Base-by-base conservation (phyloP, 2,329 filamentous ascomycete genomes). In the Tolypocladium nubicola region DNA sequence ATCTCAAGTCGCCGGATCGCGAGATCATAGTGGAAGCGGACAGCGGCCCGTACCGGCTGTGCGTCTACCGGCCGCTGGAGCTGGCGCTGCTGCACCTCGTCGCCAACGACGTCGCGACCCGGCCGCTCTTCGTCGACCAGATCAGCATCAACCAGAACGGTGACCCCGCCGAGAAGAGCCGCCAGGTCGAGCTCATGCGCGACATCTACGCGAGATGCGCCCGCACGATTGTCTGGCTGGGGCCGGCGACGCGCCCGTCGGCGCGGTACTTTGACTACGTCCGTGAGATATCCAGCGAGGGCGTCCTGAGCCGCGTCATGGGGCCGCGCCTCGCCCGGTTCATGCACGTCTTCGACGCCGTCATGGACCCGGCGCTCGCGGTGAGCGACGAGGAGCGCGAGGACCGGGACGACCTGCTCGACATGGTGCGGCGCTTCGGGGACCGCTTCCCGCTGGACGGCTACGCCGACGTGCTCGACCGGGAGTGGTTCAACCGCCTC, bases 121-220 rank as follows among this genome's bases (percentile, higher is more conserved):
- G 60, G 7, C 64, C 60, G 21, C 33, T 71, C 4, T 71, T 69
- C 55, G 61, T 68, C 1, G 69, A 71, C 52, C 68, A 70, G 23
- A 63, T 70, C 13, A 66, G 69, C 57, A 70, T 71, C 62, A 63
- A 71, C 58, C 67, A 71, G 56, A 9, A 35, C 6, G 57, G 67
- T 14, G 16, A 55, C 0, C 41, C 45, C 0, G 68, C 45, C 0
- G 68, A 71, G 47, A 68, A 67, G 45, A 59, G 60, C 13, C 37
- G 53, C 4, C 69, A 70, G 57, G 68, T 71, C 0, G 43, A 39
- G 21, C 58, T 68, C 40, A 71, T 71, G 69, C 60, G 59, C 2
- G 62, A 62, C 37, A 69, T 71, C 3, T 72, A 70, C 60, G 41
- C 61, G 0, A 55, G 52, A 8, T 67, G 65, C 23, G 43, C 52